Base-by-base conservation (phyloP, 352 stramenopile species). In the Pythium phragmitis region DNA sequence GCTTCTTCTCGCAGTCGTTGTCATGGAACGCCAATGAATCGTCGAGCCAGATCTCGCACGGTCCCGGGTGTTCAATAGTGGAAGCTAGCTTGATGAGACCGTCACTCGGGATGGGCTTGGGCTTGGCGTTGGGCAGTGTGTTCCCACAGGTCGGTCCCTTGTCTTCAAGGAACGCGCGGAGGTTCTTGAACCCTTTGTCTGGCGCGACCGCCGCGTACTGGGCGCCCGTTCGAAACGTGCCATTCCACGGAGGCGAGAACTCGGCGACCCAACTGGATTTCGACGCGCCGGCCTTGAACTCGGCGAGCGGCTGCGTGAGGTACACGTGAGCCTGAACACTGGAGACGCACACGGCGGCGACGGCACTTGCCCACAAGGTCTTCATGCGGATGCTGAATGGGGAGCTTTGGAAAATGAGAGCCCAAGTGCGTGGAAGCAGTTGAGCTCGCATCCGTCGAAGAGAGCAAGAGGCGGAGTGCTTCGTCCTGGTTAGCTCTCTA, bases 111-210 rank as follows among this genome's bases (percentile, higher is more conserved):
- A 72, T 72, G 23, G 60, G 16, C 33, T 60, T 59, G 33, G 66
- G 37, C 21, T 34, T 54, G 4, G 57, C 67, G 48, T 69, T 57
- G 19, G 49, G 14, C 42, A 69, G 30, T 43, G 67, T 58, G 48
- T 67, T 70, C 34, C 61, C 61, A 37, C 61, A 73, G 39, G 49
- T 30, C 0, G 61, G 34, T 12, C 67, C 67, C 23, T 67, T 65
- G 59, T 67, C 51, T n/a, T 73, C 59, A 16, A 73, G 46, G 45
- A 69, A 70, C 52, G 57, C 43, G n/a, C 62, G 50, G 3, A 73
- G 61, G 21, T 55, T 54, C 41, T 53, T 53, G 49, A 37, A 46
- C 26, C 58, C 58, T 50, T 58, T 65, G 16, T 5, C 49, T 1
- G 7, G 7, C 2, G 59, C 59, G 39, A 28, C 59, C 17, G 59